phyloP scores from a whole-genome alignment of 495 filamentous ascomycete species.

The Aspergillus biplanus region DNA sequence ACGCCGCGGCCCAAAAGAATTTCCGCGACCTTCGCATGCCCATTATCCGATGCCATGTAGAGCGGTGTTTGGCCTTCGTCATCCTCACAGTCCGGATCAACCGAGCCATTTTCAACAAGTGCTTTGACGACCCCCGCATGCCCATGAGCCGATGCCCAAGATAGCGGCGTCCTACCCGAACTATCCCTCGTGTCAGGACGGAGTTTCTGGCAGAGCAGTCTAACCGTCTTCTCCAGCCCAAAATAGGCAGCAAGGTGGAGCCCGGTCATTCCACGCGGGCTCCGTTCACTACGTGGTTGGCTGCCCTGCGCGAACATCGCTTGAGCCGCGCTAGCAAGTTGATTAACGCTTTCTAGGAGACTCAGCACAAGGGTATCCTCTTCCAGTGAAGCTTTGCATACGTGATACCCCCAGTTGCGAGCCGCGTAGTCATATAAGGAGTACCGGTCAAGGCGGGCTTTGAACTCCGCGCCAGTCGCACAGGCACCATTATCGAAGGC shows the following conservation, averaged over 20 bases:
- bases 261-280: slow-evolving; percentile 9
- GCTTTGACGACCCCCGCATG: slow-evolving; percentile 21
- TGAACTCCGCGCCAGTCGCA: slow-evolving; percentile 23
- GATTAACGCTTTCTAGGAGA: slow-evolving; percentile 25
- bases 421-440: slow-evolving; percentile 36
- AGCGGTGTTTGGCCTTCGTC: slow-evolving; percentile 4
- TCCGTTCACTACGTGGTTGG: slow-evolving; percentile 1
- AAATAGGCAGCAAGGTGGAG: slow-evolving; percentile 26
- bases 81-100: slow-evolving; percentile 15
- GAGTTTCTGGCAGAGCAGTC: slow-evolving; percentile 1
- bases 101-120: slow-evolving; percentile 18
- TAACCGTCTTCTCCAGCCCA: slow-evolving; percentile 16
- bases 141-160: slow-evolving; percentile 26
- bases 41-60: slow-evolving; percentile 1
- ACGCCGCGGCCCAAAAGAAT: not conserved
- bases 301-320: slow-evolving; percentile 13
- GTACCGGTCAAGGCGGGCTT: slow-evolving; percentile 23
- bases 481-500: slow-evolving; percentile 15
- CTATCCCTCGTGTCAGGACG: slow-evolving; percentile 11
- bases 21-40: slow-evolving; percentile 2
- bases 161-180: slow-evolving; percentile 27
- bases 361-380: slow-evolving; percentile 9
- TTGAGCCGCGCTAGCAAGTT: slow-evolving; percentile 9
- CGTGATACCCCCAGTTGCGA: slow-evolving; percentile 37
- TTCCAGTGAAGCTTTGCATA: slow-evolving; percentile 11